A percentile compares a stretch with the other conserved stretches of the same genome.
These are phyloP conservation scores for Fusarium nygamai DNA, from an alignment of 2,329 filamentous ascomycete genomes.

Conservation along the genomic window DNA sequence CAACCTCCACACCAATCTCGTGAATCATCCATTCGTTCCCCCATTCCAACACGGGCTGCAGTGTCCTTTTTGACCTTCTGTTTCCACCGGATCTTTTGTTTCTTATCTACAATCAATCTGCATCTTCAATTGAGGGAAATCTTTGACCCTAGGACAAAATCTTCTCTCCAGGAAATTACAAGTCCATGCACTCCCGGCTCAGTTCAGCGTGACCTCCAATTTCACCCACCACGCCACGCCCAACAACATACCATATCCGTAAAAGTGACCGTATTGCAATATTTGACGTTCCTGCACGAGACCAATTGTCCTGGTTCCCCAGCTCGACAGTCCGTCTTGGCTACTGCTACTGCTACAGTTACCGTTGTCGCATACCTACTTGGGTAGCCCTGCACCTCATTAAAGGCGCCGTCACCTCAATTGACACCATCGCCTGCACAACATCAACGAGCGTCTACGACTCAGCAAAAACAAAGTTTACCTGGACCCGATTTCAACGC, in stretches of 20 bases:
- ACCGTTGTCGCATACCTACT: background rate
- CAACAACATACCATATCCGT: slow-evolving; percentile 29
- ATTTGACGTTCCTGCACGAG: slow-evolving; percentile 15
- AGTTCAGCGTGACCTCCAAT: slow-evolving; percentile 29
- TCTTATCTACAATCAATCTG: background rate
- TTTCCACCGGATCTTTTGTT: background rate
- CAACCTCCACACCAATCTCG: slow-evolving; percentile 14
- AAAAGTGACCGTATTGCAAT: slow-evolving; percentile 28
- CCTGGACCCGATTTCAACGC: slow-evolving; percentile 1
- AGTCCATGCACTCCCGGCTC: slow-evolving; percentile 29
- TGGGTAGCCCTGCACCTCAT: background rate
- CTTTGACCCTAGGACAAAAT: background rate
- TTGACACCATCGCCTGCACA: background rate
- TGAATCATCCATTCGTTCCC: slow-evolving; percentile 32
- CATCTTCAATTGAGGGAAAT: slow-evolving; percentile 1
- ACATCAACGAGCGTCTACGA: background rate
- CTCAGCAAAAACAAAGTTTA: slow-evolving; percentile 22
- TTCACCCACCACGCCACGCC: slow-evolving; percentile 33
- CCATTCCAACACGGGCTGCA: background rate
- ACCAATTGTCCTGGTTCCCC: slow-evolving; percentile 11
- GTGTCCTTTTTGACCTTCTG: background rate
- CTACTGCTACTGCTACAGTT: background rate
- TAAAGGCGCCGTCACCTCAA: background rate
- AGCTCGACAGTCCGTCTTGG: background rate
- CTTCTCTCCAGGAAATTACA: slow-evolving; percentile 28